Evolutionary conservation across 495 filamentous ascomycete species (phyloP).

Genomic region (Neurospora sp.): DNA sequence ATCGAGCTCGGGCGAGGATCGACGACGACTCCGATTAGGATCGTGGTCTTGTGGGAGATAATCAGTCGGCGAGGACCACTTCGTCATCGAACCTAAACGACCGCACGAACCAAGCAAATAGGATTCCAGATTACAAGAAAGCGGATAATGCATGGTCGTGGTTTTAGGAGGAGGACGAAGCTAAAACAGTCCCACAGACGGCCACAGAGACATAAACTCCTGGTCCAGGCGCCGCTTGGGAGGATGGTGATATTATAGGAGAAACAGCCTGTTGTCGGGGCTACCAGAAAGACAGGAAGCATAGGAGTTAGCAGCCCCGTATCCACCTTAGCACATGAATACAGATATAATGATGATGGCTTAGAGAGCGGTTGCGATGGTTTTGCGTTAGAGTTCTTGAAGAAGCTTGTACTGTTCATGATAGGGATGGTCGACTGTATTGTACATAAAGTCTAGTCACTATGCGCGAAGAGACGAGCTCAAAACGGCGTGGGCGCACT

Average conservation of each 20-base stretch:
- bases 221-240: neutral
- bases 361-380: neutral
- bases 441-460: neutral
- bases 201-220: neutral
- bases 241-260: neutral
- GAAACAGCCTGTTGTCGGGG: neutral
- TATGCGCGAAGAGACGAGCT: neutral
- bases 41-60: constrained; percentile 4
- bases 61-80: constrained; percentile 5
- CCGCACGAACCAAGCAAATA: neutral
- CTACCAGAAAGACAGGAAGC: neutral
- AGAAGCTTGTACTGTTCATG: neutral
- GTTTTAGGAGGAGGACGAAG: neutral
- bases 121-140: neutral
- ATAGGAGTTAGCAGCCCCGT: neutral
- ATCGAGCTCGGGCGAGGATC: constrained; percentile 39
- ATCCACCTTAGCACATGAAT: neutral
- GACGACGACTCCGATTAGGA: constrained; percentile 42
- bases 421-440: neutral
- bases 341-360: neutral
- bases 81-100: constrained; percentile 1
- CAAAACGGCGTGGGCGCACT: neutral
- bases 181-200: neutral
- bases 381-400: neutral
- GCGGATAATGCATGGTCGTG: neutral